Evolutionary conservation across 257 asterid species (phyloP).

Genomic region (Solanum lignicaule): DNA sequence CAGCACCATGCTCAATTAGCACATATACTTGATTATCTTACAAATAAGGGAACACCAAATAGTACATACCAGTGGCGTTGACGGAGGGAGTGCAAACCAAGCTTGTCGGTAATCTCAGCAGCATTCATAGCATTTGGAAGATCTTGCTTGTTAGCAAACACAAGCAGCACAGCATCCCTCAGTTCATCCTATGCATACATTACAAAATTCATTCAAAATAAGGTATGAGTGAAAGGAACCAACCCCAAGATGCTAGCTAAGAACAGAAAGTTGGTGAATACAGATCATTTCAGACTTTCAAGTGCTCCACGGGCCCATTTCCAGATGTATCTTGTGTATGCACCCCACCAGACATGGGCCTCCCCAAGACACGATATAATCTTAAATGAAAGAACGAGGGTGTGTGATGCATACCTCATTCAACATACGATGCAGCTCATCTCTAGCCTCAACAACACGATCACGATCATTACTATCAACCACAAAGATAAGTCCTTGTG

Average conservation of each 20-base stretch:
- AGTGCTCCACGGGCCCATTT: background rate
- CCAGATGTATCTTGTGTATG: background rate
- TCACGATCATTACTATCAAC: constrained; percentile 81
- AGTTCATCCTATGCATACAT: constrained; percentile 33
- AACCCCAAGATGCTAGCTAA: background rate
- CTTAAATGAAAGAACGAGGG: background rate
- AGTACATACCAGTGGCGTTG: constrained; percentile 49
- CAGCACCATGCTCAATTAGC: background rate
- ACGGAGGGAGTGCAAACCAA: constrained; percentile 65
- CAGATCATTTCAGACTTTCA: background rate
- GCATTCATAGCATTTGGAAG: constrained; percentile 74
- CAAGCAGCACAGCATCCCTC: constrained; percentile 69
- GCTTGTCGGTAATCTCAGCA: constrained; percentile 67
- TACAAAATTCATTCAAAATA: background rate
- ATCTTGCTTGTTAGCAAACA: constrained; percentile 64
- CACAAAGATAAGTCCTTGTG: constrained; percentile 77
- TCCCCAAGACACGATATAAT: background rate
- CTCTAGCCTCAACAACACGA: constrained; percentile 86
- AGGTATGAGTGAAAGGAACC: background rate
- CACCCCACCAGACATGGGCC: background rate
- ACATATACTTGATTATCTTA: background rate
- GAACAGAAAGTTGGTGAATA: background rate
- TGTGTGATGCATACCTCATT: constrained; percentile 38
- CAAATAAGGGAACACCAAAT: background rate
- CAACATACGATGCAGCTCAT: constrained; percentile 75